Conservation (phyloP, 2,329 filamentous ascomycete genomes). For the Fusarium circinatum region DNA sequence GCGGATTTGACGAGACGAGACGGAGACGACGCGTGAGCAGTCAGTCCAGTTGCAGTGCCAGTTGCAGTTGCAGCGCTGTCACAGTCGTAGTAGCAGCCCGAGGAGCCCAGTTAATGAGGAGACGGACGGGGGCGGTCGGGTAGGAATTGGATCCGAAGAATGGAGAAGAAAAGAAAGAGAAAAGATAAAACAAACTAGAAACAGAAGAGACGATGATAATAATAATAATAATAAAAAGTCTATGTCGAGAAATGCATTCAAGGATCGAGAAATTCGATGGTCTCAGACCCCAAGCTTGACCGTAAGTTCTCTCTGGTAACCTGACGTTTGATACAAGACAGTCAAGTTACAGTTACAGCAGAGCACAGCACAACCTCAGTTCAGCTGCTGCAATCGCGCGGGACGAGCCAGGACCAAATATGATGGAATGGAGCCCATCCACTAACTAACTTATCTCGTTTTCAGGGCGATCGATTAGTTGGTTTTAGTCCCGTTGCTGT, state of each 20-base stretch:
- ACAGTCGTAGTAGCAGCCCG: background rate
- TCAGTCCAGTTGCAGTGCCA: slow-evolving; percentile 15
- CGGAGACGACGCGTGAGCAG: slow-evolving; percentile 34
- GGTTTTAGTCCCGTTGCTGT: slow-evolving; percentile 1
- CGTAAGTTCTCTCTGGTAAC: slow-evolving; percentile 18
- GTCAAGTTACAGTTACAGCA: background rate
- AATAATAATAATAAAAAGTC: background rate
- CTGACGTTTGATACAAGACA: background rate
- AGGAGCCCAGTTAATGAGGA: slow-evolving; percentile 12
- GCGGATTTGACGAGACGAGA: slow-evolving; percentile 32
- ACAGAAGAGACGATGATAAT: background rate
- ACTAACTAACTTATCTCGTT: slow-evolving; percentile 8
- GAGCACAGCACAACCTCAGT: background rate
- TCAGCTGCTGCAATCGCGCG: slow-evolving; percentile 1
- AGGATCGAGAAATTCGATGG: slow-evolving; percentile 2
- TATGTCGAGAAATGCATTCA: slow-evolving; percentile 27
- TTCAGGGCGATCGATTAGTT: slow-evolving; percentile 26
- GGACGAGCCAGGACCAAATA: slow-evolving; percentile 1
- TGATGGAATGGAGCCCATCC: background rate
- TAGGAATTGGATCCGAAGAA: slow-evolving; percentile 18
- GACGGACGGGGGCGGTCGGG: slow-evolving; percentile 20
- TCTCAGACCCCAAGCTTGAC: slow-evolving; percentile 27
- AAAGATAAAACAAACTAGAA: slow-evolving; percentile 9
- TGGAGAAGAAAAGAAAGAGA: slow-evolving; percentile 1
- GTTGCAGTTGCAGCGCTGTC: slow-evolving; percentile 7